These are phyloP conservation scores for Gloeopeniophorella convolvens DNA, from an alignment of 768 basidiomycete genomes.

Conservation along the genomic window DNA sequence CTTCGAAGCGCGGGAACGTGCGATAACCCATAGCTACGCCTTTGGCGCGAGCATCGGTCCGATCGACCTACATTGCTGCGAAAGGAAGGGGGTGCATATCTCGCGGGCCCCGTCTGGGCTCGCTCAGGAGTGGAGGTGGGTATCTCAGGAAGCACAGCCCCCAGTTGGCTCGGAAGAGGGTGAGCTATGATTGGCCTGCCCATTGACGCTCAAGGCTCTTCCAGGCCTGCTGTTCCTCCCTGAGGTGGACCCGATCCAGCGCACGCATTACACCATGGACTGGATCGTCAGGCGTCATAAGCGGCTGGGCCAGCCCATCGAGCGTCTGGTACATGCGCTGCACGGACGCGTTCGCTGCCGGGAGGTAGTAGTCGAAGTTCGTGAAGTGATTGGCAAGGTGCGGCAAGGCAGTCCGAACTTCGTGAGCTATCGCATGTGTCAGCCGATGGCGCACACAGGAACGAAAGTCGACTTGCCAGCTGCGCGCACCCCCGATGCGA, in stretches of 20 bases:
- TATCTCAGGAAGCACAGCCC: too few relatives aligned
- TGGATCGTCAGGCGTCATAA: constrained; percentile 3
- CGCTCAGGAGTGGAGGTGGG: too few relatives aligned
- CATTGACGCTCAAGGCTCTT: background rate
- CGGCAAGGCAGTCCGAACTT: background rate
- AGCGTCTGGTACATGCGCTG: background rate
- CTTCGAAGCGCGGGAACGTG: too few relatives aligned
- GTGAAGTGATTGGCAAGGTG: background rate
- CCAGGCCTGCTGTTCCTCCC: background rate
- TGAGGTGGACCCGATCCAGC: constrained; percentile 1
- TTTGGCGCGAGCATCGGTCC: too few relatives aligned
- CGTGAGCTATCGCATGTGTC: background rate
- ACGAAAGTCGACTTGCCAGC: background rate
- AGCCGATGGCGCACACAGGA: background rate
- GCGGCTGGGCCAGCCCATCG: background rate
- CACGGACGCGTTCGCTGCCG: constrained; percentile 1
- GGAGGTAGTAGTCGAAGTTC: background rate
- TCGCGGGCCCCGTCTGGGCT: too few relatives aligned
- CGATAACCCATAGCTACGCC: too few relatives aligned
- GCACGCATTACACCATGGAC: constrained; percentile 3
- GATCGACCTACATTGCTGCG: too few relatives aligned
- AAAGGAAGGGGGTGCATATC: too few relatives aligned
- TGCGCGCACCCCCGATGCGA: background rate
- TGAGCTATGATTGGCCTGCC: background rate
- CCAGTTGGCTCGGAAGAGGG: too few relatives aligned